Conservation (phyloP, 1,284 basidiomycete genomes). For the Trichosporon inkin region DNA sequence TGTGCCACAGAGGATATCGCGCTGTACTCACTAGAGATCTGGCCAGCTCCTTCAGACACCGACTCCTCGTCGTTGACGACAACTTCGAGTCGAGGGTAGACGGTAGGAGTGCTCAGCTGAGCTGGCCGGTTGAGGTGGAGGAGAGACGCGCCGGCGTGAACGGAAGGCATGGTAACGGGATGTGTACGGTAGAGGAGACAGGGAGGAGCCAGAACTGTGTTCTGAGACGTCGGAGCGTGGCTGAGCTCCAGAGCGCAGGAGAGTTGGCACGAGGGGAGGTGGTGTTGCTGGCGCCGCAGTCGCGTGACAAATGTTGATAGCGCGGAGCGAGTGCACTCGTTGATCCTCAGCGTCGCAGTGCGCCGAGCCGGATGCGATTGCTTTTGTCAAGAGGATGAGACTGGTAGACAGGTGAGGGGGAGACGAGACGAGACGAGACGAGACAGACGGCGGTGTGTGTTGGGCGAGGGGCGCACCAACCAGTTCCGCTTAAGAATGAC, state of each 20-base stretch:
- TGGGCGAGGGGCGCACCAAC: background rate
- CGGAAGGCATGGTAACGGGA: background rate
- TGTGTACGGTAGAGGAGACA: background rate
- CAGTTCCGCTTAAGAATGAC: constrained; percentile 3
- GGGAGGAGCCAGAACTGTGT: background rate
- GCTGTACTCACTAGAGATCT: constrained; percentile 12
- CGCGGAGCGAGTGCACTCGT: background rate
- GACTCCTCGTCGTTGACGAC: constrained; percentile 11
- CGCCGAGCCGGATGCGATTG: too few species aligned
- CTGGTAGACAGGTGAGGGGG: too few species aligned
- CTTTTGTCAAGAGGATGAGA: too few species aligned
- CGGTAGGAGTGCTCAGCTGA: constrained; percentile 15
- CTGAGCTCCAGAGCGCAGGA: too few species aligned
- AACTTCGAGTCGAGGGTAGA: constrained; percentile 8
- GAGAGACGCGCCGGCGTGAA: constrained; percentile 35
- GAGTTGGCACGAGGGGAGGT: too few species aligned
- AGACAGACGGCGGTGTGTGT: too few species aligned
- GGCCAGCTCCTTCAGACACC: background rate
- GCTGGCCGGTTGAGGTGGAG: constrained; percentile 39
- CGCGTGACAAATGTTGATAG: background rate
- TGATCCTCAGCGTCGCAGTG: too few species aligned
- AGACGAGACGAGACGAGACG: too few species aligned
- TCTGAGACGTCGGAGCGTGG: too few species aligned
- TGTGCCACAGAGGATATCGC: background rate
- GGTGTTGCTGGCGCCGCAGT: background rate